Conservation (phyloP, 2,329 filamentous ascomycete species). For the Nannizziopsis arthrosporioides region DNA sequence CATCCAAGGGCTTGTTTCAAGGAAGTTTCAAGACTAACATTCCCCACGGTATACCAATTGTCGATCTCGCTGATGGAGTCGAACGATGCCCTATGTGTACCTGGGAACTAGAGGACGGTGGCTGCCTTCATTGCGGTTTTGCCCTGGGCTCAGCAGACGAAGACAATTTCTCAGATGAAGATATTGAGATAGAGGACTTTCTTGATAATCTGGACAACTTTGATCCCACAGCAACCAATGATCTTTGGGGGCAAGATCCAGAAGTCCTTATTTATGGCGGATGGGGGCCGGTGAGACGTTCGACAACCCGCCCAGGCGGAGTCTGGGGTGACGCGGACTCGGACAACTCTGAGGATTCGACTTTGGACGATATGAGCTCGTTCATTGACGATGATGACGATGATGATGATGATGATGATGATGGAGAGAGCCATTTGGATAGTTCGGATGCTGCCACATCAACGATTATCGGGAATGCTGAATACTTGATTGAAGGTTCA, state of each 20-base stretch:
- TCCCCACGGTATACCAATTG: conserved; percentile 32
- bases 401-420: conserved; percentile 11
- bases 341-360: conserved; percentile 16
- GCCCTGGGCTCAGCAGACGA: conserved; percentile 37
- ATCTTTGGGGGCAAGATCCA: no score
- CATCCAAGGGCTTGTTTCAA: conserved; percentile 50
- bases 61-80: conserved; percentile 49
- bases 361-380: conserved; percentile 16
- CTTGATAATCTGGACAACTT: background rate
- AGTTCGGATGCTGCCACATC: conserved; percentile 4
- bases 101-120: conserved; percentile 52
- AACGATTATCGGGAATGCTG: conserved; percentile 18
- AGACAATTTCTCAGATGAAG: conserved; percentile 21
- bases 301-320: no score
- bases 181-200: background rate
- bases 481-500: background rate
- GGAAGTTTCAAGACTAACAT: conserved; percentile 42
- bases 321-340: no score
- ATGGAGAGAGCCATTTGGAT: background rate
- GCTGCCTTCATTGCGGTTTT: conserved; percentile 46
- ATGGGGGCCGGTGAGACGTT: no score
- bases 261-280: no score
- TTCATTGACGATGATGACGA: conserved; percentile 16
- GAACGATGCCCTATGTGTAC: conserved; percentile 51
- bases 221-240: no score